Conservation (phyloP, 169 alveolate species). For the Miamiensis avidus region DNA sequence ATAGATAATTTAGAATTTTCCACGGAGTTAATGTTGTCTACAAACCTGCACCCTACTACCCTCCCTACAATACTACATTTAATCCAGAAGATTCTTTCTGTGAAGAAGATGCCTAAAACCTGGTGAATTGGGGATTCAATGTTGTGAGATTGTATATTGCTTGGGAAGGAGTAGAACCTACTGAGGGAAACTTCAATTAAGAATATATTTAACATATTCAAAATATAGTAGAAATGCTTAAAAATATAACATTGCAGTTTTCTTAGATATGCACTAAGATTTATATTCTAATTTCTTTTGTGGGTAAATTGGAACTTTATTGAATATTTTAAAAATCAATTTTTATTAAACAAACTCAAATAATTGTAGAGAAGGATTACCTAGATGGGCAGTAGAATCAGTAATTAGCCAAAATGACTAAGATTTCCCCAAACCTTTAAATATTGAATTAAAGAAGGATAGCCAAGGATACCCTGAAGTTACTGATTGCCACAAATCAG, state of each 20-base stretch:
- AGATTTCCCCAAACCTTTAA: constrained; percentile 31
- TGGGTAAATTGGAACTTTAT: constrained; percentile 85
- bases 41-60: constrained; percentile 62
- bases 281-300: constrained; percentile 71
- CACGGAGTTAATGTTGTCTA: constrained; percentile 81
- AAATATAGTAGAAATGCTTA: constrained; percentile 50
- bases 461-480: constrained; percentile 69
- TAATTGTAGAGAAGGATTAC: not conserved
- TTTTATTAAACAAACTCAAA: not conserved
- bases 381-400: not conserved
- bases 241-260: constrained; percentile 61
- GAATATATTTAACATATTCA: constrained; percentile 72
- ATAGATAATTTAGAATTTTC: constrained; percentile 53
- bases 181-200: constrained; percentile 62
- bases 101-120: constrained; percentile 62
- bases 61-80: constrained; percentile 56
- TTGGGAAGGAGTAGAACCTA: constrained; percentile 86
- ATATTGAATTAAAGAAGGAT: constrained; percentile 31
- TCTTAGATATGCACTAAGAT: constrained; percentile 87
- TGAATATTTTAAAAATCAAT: constrained; percentile 47
- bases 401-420: not conserved
- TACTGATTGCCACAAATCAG: constrained; percentile 52
- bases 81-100: constrained; percentile 61
- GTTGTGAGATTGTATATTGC: constrained; percentile 81
- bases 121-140: constrained; percentile 79